phyloP scores from a whole-genome alignment of 1,139 yeast species.

The Candida sp. region DNA sequence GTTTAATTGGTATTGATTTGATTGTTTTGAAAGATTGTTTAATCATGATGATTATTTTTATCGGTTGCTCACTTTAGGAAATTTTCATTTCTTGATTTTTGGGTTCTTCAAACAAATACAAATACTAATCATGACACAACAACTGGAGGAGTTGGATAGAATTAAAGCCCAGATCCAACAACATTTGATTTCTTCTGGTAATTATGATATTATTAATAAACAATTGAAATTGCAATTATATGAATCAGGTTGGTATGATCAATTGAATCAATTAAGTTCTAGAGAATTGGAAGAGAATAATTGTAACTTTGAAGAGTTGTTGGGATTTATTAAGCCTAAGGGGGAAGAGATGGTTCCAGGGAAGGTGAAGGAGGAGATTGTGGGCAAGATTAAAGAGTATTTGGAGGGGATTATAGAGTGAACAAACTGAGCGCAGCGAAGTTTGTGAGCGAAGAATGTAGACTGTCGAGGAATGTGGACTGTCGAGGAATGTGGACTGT shows the following conservation, averaged over 20 bases:
- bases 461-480: too few relatives aligned
- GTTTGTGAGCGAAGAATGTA: too few relatives aligned
- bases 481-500: too few relatives aligned
- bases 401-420: constrained; percentile 49
- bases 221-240: constrained; percentile 61
- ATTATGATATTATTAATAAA: constrained; percentile 67
- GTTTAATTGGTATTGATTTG: too few relatives aligned
- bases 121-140: constrained; percentile 20
- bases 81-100: too few relatives aligned
- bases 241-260: constrained; percentile 86
- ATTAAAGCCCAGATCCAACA: constrained; percentile 65
- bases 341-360: constrained; percentile 73
- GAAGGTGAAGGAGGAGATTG: constrained; percentile 55
- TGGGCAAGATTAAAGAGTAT: constrained; percentile 57
- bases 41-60: too few relatives aligned
- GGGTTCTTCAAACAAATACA: too few relatives aligned
- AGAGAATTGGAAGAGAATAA: constrained; percentile 28
- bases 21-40: too few relatives aligned
- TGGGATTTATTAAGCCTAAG: constrained; percentile 54
- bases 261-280: constrained; percentile 57
- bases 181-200: constrained; percentile 73
- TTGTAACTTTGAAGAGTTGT: constrained; percentile 51
- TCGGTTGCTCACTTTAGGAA: too few relatives aligned
- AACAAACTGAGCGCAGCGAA: too few relatives aligned
- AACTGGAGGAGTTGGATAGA: constrained; percentile 43